Conservation (phyloP, 192 early-diverging fungal species). For the Phycomyces blakesleeanus region DNA sequence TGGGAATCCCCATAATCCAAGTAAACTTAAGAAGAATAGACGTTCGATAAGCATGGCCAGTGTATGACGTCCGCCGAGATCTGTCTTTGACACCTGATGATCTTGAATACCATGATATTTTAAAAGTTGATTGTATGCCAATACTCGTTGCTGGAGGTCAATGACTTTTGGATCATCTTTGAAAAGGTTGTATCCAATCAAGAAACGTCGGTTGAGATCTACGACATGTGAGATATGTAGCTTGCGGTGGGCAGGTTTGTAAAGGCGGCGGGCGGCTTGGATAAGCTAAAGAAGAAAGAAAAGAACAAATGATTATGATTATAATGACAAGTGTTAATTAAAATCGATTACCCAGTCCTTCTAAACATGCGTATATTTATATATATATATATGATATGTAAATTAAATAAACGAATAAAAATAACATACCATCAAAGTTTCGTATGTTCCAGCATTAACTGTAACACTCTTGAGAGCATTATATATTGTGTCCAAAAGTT, state of each 20-base stretch:
- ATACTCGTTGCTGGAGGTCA: conserved; percentile 71
- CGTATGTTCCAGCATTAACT: conserved; percentile 89
- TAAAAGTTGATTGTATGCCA: conserved; percentile 84
- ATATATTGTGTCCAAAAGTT: conserved; percentile 75
- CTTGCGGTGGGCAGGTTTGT: conserved; percentile 82
- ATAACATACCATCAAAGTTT: conserved; percentile 79
- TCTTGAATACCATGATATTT: conserved; percentile 92
- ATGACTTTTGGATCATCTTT: conserved; percentile 79
- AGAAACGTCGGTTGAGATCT: conserved; percentile 85
- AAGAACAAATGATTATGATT: too few relatives aligned
- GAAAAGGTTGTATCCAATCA: conserved; percentile 78
- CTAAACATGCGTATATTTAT: too few relatives aligned
- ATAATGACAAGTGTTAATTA: too few relatives aligned
- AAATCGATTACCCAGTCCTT: too few relatives aligned
- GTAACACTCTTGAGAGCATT: conserved; percentile 85
- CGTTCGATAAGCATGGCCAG: conserved; percentile 69
- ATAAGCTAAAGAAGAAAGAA: conserved; percentile 54
- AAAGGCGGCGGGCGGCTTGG: conserved; percentile 91
- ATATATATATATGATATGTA: not conserved
- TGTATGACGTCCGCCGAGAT: conserved; percentile 59
- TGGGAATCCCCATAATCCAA: conserved; percentile 78
- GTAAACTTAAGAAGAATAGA: conserved; percentile 60
- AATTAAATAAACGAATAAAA: not conserved
- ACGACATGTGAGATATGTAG: conserved; percentile 83
- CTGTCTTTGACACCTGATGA: conserved; percentile 89